Evolutionary conservation across 1,284 basidiomycete genomes (phyloP).

Genomic region (Cryptococcus sp.): DNA sequence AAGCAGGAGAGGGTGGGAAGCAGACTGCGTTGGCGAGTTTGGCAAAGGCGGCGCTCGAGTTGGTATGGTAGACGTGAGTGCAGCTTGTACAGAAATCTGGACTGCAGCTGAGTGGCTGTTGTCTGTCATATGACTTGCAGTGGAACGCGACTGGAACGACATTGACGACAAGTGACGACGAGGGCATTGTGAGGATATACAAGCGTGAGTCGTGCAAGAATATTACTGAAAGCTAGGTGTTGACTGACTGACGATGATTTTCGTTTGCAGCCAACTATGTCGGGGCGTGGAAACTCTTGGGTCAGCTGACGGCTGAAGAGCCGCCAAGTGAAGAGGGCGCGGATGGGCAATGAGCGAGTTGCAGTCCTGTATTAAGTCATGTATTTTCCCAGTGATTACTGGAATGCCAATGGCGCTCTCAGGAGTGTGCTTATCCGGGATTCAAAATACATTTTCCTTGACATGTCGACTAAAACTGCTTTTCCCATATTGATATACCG

Average conservation of each 20-base stretch:
- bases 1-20: conserved; percentile 63
- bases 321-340: conserved; percentile 34
- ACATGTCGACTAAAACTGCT: no score
- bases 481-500: no score
- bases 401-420: no score
- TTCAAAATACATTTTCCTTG: no score
- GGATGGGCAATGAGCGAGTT: conserved; percentile 18
- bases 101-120: neutral
- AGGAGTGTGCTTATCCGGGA: no score
- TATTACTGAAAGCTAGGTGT: neutral
- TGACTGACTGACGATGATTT: conserved; percentile 17
- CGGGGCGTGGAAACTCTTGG: conserved; percentile 51
- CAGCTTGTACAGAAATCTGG: neutral
- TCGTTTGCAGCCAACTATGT: conserved; percentile 46
- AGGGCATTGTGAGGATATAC: conserved; percentile 84
- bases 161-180: conserved; percentile 83
- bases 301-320: conserved; percentile 52
- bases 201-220: conserved; percentile 58
- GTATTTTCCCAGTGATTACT: no score
- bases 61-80: conserved; percentile 81
- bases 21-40: conserved; percentile 76
- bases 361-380: no score
- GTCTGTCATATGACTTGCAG: conserved; percentile 18
- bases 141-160: conserved; percentile 68
- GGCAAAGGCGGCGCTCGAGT: conserved; percentile 74